phyloP scores from a whole-genome alignment of 2,329 filamentous ascomycete genomes.

The Cordyceps farinosa region DNA sequence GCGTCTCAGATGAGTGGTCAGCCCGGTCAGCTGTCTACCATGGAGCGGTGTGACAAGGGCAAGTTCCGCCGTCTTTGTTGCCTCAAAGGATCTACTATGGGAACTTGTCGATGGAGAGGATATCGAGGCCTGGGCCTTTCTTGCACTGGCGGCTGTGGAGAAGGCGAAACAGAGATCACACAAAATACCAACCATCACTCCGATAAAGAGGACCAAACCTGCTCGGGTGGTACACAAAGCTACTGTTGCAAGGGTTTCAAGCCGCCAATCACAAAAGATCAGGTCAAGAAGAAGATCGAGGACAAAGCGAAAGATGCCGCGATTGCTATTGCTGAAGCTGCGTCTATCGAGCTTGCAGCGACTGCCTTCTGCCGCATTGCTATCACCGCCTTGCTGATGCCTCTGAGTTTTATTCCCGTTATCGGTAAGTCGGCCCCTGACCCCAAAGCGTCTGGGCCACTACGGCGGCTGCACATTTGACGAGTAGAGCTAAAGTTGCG shows the following conservation, averaged over 20 bases:
- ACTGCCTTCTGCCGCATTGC: slow-evolving; percentile 34
- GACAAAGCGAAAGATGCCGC: slow-evolving; percentile 28
- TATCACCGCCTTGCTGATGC: slow-evolving; percentile 25
- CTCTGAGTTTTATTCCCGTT: slow-evolving; percentile 4
- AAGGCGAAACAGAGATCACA: slow-evolving; percentile 29
- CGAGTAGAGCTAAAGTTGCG: too few relatives aligned
- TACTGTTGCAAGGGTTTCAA: slow-evolving; percentile 32
- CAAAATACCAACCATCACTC: slow-evolving; percentile 29
- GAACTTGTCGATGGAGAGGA: slow-evolving; percentile 24
- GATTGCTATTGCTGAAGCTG: slow-evolving; percentile 26
- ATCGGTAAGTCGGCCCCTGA: background rate
- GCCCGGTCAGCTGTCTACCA: slow-evolving; percentile 26
- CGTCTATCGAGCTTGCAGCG: slow-evolving; percentile 32
- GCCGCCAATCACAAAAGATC: slow-evolving; percentile 21
- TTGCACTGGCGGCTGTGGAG: slow-evolving; percentile 29
- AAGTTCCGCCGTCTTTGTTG: slow-evolving; percentile 30
- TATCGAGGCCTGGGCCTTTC: slow-evolving; percentile 29
- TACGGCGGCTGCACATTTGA: slow-evolving; percentile 19
- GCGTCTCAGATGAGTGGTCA: slow-evolving; percentile 31
- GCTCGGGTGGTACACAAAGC: slow-evolving; percentile 28
- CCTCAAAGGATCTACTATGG: slow-evolving; percentile 21
- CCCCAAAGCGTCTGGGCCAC: background rate
- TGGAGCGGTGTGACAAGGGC: slow-evolving; percentile 24
- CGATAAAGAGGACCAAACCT: slow-evolving; percentile 29
- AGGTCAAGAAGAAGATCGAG: slow-evolving; percentile 23